Conservation (phyloP, 2,329 filamentous ascomycete genomes). For the Ascomycota sp. region DNA sequence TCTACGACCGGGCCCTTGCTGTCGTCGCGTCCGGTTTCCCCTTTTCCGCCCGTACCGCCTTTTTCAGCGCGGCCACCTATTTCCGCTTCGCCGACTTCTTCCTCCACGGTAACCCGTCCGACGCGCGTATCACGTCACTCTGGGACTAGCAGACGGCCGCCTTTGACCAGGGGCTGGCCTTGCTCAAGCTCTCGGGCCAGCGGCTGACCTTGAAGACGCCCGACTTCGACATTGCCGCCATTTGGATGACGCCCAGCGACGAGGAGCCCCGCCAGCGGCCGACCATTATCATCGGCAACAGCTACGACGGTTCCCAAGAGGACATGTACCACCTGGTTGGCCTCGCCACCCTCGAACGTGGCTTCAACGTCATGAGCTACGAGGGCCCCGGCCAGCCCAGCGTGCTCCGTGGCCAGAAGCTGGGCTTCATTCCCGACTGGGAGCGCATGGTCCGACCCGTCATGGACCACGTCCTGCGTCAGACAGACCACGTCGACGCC, state of each 20-base stretch:
- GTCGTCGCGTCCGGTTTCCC: slow-evolving; percentile 4
- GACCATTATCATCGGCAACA: slow-evolving; percentile 18
- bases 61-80: slow-evolving; percentile 20
- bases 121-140: slow-evolving; percentile 16
- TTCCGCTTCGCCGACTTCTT: slow-evolving; percentile 21
- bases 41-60: slow-evolving; percentile 7
- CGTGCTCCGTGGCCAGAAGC: slow-evolving; percentile 17
- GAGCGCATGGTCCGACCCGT: slow-evolving; percentile 18
- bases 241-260: slow-evolving; percentile 7
- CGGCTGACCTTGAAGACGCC: slow-evolving; percentile 11
- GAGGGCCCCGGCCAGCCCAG: slow-evolving; percentile 24
- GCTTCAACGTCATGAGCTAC: slow-evolving; percentile 20
- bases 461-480: slow-evolving; percentile 15
- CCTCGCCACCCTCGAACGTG: slow-evolving; percentile 13
- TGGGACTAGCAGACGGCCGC: slow-evolving; percentile 14
- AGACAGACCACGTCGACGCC: slow-evolving; percentile 9
- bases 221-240: slow-evolving; percentile 13
- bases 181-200: slow-evolving; percentile 13
- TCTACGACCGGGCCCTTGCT: slow-evolving; percentile 3
- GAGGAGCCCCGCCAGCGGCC: slow-evolving; percentile 7
- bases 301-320: slow-evolving; percentile 21
- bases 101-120: slow-evolving; percentile 16
- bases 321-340: slow-evolving; percentile 18
- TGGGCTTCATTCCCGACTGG: slow-evolving; percentile 25
- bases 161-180: slow-evolving; percentile 17